Evolutionary conservation across 2,329 filamentous ascomycete genomes (phyloP).

Genomic region (Seiridium cupressi): DNA sequence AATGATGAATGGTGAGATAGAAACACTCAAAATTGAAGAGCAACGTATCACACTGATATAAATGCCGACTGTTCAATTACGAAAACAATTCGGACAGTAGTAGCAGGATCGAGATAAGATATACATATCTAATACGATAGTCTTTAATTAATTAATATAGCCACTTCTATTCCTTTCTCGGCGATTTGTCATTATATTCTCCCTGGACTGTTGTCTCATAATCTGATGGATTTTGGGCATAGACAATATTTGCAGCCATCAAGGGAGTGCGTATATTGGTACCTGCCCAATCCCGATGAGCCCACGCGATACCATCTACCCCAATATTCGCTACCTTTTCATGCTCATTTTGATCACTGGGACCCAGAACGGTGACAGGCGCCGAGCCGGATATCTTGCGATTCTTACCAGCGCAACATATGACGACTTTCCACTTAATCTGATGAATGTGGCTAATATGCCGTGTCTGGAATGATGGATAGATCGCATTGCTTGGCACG

Average conservation of each 20-base stretch:
- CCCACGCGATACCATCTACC: not conserved
- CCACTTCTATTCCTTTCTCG: too few relatives aligned
- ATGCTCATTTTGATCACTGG: constrained; percentile 3
- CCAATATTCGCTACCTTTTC: not conserved
- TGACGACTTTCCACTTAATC: constrained; percentile 1
- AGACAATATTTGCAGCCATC: not conserved
- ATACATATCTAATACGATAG: too few relatives aligned
- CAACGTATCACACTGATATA: not conserved
- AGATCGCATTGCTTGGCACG: not conserved
- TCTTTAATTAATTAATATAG: too few relatives aligned
- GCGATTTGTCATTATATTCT: too few relatives aligned
- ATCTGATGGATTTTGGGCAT: not conserved
- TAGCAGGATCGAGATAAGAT: too few relatives aligned
- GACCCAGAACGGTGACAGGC: constrained; percentile 6
- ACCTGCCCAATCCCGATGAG: not conserved
- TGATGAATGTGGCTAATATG: constrained; percentile 5
- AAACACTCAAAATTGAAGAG: not conserved
- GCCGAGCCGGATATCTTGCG: not conserved
- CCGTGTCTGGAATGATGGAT: constrained; percentile 5
- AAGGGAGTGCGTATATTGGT: not conserved
- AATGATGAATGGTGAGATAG: not conserved
- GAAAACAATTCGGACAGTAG: too few relatives aligned
- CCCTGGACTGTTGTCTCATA: too few relatives aligned
- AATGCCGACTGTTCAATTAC: not conserved
- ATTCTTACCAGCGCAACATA: constrained; percentile 8